phyloP scores from a whole-genome alignment of 192 early-diverging fungal species.

The Coemansia sp. region DNA sequence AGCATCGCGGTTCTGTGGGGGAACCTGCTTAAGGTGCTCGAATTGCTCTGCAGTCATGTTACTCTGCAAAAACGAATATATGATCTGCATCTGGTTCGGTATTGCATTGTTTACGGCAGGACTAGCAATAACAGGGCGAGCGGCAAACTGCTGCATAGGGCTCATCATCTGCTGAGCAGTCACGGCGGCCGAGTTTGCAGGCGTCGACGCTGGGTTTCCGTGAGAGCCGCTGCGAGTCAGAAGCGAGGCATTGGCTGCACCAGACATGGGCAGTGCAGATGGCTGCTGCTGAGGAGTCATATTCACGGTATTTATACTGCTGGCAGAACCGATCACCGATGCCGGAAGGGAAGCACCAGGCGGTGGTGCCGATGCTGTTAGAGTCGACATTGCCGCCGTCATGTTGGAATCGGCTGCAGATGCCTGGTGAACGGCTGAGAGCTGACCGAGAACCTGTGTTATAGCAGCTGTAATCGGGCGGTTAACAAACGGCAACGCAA shows the following conservation, averaged over 20 bases:
- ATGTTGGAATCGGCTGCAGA: background rate
- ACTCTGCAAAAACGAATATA: conserved; percentile 7
- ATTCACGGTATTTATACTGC: background rate
- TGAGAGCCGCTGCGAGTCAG: conserved; percentile 1
- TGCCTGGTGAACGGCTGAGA: background rate
- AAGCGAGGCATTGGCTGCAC: conserved; percentile 8
- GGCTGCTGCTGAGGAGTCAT: conserved; percentile 28
- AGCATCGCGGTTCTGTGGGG: conserved; percentile 25
- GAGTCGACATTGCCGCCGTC: background rate
- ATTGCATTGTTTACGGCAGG: conserved; percentile 14
- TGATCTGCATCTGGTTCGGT: conserved; percentile 8
- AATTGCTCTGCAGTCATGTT: conserved; percentile 16
- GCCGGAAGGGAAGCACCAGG: no score
- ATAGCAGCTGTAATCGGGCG: conserved; percentile 18
- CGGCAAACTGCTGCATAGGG: conserved; percentile 28
- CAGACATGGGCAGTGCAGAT: conserved; percentile 15
- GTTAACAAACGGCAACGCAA: conserved; percentile 29
- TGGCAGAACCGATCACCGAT: no score
- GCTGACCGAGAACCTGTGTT: conserved; percentile 12
- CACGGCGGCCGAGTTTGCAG: background rate
- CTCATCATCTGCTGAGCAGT: conserved; percentile 37
- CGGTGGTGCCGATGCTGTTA: no score
- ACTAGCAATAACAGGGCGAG: conserved; percentile 24
- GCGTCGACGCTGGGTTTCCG: background rate
- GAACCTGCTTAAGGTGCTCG: conserved; percentile 15